These are phyloP conservation scores for Setaria viridis DNA, from an alignment of 202 grass and related monocot species.

Conservation along the genomic window DNA sequence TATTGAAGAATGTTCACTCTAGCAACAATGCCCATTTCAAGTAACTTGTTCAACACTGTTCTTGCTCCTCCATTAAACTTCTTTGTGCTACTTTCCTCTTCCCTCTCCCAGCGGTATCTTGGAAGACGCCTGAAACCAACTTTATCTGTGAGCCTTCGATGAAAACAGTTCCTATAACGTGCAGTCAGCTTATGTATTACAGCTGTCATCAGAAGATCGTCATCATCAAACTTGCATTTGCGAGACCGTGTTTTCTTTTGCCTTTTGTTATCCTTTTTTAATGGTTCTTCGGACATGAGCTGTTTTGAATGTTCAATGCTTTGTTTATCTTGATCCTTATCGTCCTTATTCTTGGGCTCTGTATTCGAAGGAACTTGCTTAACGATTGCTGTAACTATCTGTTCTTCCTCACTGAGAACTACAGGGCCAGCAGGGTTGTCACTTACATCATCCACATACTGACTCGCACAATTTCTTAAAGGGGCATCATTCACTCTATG, in stretches of 20 bases:
- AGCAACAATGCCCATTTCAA: conserved; percentile 70
- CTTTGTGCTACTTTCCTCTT: conserved; percentile 46
- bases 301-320: conserved; percentile 42
- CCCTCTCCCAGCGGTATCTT: conserved; percentile 41
- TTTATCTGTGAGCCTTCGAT: conserved; percentile 46
- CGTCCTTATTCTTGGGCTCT: not conserved
- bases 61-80: conserved; percentile 54
- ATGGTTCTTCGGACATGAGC: conserved; percentile 4
- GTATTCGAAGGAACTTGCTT: conserved; percentile 32
- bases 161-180: conserved; percentile 51
- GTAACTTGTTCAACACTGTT: conserved; percentile 73
- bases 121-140: conserved; percentile 48
- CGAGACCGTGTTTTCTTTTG: conserved; percentile 39
- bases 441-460: conserved; percentile 28
- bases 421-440: conserved; percentile 28
- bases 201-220: conserved; percentile 79
- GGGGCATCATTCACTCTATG: conserved; percentile 32
- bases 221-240: conserved; percentile 55
- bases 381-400: conserved; percentile 5
- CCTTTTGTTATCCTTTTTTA: conserved; percentile 30
- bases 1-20: conserved; percentile 63
- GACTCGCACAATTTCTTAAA: conserved; percentile 19
- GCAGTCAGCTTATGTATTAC: conserved; percentile 61
- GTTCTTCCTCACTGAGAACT: not conserved
- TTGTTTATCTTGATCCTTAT: conserved; percentile 38